These are phyloP conservation scores for Gossypium raimondii DNA, from an alignment of 345 rosid species.

Conservation along the genomic window DNA sequence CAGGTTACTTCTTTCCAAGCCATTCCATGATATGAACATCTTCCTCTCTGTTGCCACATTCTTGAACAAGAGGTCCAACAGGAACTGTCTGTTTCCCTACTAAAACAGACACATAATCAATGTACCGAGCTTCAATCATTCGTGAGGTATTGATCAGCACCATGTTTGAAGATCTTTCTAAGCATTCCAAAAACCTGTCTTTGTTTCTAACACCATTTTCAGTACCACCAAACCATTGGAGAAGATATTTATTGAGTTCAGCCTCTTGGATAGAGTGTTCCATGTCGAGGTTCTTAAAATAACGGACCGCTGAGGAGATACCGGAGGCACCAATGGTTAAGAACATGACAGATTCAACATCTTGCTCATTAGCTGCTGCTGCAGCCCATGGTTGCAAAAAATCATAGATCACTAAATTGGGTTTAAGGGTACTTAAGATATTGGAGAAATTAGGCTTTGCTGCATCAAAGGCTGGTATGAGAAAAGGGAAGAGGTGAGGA, in stretches of 20 bases:
- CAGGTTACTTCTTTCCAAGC: constrained; percentile 19
- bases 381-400: constrained; percentile 34
- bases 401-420: constrained; percentile 31
- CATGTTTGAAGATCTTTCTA: constrained; percentile 12
- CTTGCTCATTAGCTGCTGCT: constrained; percentile 8
- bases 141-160: constrained; percentile 25
- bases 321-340: constrained; percentile 11
- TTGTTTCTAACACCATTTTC: constrained; percentile 13
- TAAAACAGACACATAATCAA: constrained; percentile 22
- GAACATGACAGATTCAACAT: constrained; percentile 24
- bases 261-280: constrained; percentile 17
- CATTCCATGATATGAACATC: constrained; percentile 22
- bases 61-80: constrained; percentile 34
- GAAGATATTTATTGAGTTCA: background rate
- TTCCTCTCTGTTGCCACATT: background rate
- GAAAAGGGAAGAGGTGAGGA: constrained; percentile 29
- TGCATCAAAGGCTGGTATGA: constrained; percentile 25
- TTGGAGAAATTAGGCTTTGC: constrained; percentile 16
- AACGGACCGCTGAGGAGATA: constrained; percentile 9
- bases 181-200: constrained; percentile 16
- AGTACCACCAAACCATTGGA: constrained; percentile 11
- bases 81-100: constrained; percentile 21
- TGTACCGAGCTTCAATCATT: constrained; percentile 28
- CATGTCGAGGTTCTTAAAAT: background rate
- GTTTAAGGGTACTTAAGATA: constrained; percentile 20